Base-by-base conservation (phyloP, 2,329 filamentous ascomycete genomes). In the Lasiodiplodia theobromae region DNA sequence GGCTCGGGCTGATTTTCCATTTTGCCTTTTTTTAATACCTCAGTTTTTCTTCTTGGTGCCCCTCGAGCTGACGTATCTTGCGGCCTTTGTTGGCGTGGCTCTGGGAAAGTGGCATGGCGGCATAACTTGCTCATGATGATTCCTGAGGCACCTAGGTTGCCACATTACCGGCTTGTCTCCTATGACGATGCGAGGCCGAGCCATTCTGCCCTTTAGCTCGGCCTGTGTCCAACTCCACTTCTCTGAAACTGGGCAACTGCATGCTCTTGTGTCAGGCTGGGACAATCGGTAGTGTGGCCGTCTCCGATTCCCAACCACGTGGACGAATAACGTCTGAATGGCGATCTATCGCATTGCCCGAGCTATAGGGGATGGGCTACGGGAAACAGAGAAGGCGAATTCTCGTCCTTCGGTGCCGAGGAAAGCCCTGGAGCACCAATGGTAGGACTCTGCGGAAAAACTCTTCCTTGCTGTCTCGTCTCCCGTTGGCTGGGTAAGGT, bases 181-280 rank as follows among this genome's bases (percentile, higher is more conserved):
- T 16, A 31, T 34, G 25, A 8, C 12, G 53, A 56, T 56, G 18
- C 31, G 14, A 21, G 11, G 18, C 31, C 25, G 34, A 7, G 51
- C 23, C 34, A 4, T 21, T 57, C 23, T 23, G 14, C 28, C 4
- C 37, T 52, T 25, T 64, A 12, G 38, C 58, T 63, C 16, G 31
- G 31, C 38, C 40, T 37, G 14, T 57, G 34, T 34, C 28, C 44
- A 44, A n/a, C 47, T 38, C 60, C 47, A 52, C 60, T 64, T 64
- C 47, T 64, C 16, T 52, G 60, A 52, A 64, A 52, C 60, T n/a
- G 60, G 56, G 60, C 44, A 64, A 64, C 60, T 25, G 28, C 60
- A 40, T 28, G n/a, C 31, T 18, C 34, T 23, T 38, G 60, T 64
- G 31, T 52, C 44, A 38, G 44, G 44, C 60, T 52, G 31, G 28